Evolutionary conservation across 1,139 yeast genomes (phyloP), one percentile per base, ranked within the genome.

Genomic region (Taiozyma sp.): DNA sequence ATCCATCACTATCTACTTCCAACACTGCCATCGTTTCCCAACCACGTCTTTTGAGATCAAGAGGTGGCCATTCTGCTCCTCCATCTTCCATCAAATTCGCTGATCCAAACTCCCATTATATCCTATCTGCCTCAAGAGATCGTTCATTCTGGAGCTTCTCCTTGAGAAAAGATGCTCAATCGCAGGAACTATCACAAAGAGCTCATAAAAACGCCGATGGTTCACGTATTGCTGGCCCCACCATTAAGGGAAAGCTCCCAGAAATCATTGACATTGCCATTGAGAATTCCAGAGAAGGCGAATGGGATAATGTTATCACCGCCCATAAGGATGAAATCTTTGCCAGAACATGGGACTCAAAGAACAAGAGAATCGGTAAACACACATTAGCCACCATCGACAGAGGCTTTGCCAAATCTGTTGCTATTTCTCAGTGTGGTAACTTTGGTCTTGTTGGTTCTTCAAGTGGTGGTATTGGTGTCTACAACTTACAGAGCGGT

Each of bases 61-160:
- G 99, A 66, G 98, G 98, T 61, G 99, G 99, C 14, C 99, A 95
- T 68, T 83, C 97, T 4, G 87, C 90, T 24, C 97, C 99, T 8
- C 96, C 99, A 4, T 76, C 87, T 1, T 70, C 82, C 13, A 83
- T 95, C 47, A 74, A 76, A 39, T 95, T 93, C 67, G 90, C 96
- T 4, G 87, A 88, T 60, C 80, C 82, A 22, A 84, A 81, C 4
- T 40, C 43, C 56, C 99, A 95, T 69, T 89, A 83, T 68, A 67
- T 95, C 34, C 77, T 89, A 52, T 88, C 97, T 56, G 96, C 96
- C 5, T 89, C 98, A 0, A 79, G 86, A 59, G 99, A 95, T 70
- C 79, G 80, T 58, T 79, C 96, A 2, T 77, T 93, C 60, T 93
- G 99, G 97, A 79, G 83, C 22, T 93, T 93, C 63, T 92, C 98